Evolutionary conservation across 139 green algal species (phyloP), one percentile per base, ranked within the genome.

Genomic region (Limnomonas spitsbergensis): DNA sequence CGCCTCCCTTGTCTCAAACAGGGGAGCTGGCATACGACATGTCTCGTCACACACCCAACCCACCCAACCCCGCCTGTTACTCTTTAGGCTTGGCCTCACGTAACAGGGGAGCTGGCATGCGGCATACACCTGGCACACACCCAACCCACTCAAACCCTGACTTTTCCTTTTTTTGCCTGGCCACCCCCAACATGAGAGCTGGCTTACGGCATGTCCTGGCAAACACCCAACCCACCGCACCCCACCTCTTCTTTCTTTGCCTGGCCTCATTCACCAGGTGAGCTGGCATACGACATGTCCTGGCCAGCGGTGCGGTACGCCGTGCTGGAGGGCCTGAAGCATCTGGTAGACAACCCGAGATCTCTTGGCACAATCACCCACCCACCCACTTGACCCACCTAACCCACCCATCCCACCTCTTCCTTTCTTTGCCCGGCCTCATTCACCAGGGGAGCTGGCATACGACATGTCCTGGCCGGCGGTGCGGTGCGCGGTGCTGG

Each of bases 401-500:
- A 14, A 14, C 47, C 20, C 47, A 29, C 47, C 47, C 47, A 29
- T 20, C 47, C 47, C 20, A 14, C 47, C 47, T 61, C 47, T 61
- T 14, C 20, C 47, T 61, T 61, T 34, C 47, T 29, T 39, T n/a
- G 4, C 7, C 0, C 32, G 77, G 68, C 89, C 91, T 87, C n/a
- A n/a, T n/a, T n/a, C n/a, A n/a, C n/a, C n/a, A n/a, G n/a, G 74
- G n/a, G 85, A 94, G 72, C 82, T 94, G 40, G 88, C 88, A 0
- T 91, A 87, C 72, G 91, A 95, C 81, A 76, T 82, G 9, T 69
- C 87, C 2, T 79, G 72, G 32, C 73, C 82, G 1, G 80, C 34
- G 2, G 87, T 93, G 61, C 80, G 91, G 1, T 73, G 81, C 9
- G 86, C 89, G 6, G 89, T 89, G 42, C 76, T 94, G 29, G 80